These are phyloP conservation scores for Bidens hawaiensis DNA, from an alignment of 140 eudicot species.

Conservation along the genomic window DNA sequence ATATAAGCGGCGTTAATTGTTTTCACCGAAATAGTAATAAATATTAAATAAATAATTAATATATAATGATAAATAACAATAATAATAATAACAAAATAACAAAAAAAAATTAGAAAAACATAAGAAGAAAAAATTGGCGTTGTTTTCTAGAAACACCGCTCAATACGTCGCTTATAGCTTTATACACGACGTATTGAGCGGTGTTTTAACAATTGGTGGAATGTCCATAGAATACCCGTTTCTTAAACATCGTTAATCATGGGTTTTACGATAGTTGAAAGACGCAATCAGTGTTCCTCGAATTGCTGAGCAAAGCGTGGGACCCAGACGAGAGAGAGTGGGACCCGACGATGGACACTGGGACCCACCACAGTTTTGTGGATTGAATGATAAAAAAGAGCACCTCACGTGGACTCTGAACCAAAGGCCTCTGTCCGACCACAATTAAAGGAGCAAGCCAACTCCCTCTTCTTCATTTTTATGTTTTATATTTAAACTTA, in stretches of 20 bases:
- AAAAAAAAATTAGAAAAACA: no score
- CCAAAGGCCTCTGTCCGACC: slow-evolving; percentile 72
- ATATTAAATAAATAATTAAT: no score
- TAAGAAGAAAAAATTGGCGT: no score
- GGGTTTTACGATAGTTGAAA: not conserved
- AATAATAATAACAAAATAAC: no score
- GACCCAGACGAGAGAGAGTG: slow-evolving; percentile 31
- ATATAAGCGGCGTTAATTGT: no score
- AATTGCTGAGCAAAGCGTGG: slow-evolving; percentile 21
- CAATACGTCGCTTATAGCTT: no score
- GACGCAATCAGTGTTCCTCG: slow-evolving; percentile 14
- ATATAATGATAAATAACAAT: no score
- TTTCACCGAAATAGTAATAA: no score
- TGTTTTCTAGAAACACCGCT: no score
- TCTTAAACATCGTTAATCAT: slow-evolving; percentile 1
- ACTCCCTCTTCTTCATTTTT: not conserved
- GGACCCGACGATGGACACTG: slow-evolving; percentile 19
- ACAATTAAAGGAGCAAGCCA: slow-evolving; percentile 36
- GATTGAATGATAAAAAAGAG: slow-evolving; percentile 96
- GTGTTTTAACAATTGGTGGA: no score
- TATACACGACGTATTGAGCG: no score
- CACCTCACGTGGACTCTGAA: slow-evolving; percentile 99
- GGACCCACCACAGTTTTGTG: slow-evolving; percentile 68
- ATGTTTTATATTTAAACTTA: not conserved
- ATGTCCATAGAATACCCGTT: no score